phyloP scores from a whole-genome alignment of 2,329 filamentous ascomycete species.

The Pseudocercospora fijiensis region DNA sequence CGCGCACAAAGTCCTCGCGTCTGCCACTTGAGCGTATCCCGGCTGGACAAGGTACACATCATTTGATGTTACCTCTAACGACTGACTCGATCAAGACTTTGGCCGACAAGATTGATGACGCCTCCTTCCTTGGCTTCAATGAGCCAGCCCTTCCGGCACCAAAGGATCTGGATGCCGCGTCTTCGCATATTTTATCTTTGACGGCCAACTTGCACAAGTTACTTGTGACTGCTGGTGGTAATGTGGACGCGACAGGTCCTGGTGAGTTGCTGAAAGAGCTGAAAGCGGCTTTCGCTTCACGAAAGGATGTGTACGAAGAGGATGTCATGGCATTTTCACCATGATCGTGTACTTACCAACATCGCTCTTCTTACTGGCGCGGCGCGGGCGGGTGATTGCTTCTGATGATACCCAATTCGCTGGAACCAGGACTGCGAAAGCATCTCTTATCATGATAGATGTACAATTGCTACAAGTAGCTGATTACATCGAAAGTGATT shows the following conservation, averaged over 20 bases:
- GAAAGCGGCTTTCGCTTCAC: conserved; percentile 16
- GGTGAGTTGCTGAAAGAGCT: conserved; percentile 15
- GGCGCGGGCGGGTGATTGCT: conserved; percentile 4
- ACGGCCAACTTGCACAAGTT: conserved; percentile 20
- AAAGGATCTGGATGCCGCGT: conserved; percentile 11
- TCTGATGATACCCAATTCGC: conserved; percentile 8
- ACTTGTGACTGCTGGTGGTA: conserved; percentile 16
- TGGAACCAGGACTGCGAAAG: background rate
- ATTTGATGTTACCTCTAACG: conserved; percentile 13
- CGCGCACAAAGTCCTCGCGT: conserved; percentile 39
- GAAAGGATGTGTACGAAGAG: conserved; percentile 13
- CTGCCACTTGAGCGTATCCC: conserved; percentile 44
- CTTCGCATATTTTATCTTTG: conserved; percentile 15
- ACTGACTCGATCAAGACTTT: conserved; percentile 9
- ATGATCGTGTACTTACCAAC: background rate
- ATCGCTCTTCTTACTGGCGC: conserved; percentile 5
- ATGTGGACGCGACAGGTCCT: background rate
- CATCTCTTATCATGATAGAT: background rate
- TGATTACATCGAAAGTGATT: background rate
- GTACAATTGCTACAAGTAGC: conserved; percentile 2
- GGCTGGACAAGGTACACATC: conserved; percentile 26
- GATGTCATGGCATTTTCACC: conserved; percentile 15
- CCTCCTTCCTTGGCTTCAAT: conserved; percentile 30
- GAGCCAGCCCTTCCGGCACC: conserved; percentile 26
- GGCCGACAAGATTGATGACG: conserved; percentile 21